Evolutionary conservation across 116 monocot genomes (phyloP).

Genomic region (Cymodocea nodosa): DNA sequence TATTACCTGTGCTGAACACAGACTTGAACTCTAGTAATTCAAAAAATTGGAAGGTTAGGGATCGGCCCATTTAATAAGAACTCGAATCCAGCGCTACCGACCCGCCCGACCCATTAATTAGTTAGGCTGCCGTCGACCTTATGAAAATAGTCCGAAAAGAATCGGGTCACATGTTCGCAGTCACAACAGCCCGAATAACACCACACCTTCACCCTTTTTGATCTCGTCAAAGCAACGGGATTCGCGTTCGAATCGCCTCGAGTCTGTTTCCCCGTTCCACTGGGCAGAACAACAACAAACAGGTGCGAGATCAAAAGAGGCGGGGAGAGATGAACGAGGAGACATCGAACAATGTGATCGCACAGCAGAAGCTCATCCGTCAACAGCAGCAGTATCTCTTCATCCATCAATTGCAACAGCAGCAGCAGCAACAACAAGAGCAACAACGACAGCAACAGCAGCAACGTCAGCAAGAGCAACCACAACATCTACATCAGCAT

Average conservation of each 20-base stretch:
- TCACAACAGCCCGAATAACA: too few species aligned
- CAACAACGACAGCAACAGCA: constrained; percentile 9
- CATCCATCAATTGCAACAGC: constrained; percentile 7
- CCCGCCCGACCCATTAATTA: too few species aligned
- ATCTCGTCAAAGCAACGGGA: too few species aligned
- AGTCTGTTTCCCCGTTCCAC: not conserved
- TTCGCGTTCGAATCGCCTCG: not conserved
- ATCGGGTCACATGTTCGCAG: too few species aligned
- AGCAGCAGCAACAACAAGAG: constrained; percentile 5
- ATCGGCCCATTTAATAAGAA: too few species aligned
- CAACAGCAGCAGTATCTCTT: constrained; percentile 14
- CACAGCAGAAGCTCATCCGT: constrained; percentile 13
- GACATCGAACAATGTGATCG: constrained; percentile 11
- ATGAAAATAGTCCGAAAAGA: too few species aligned
- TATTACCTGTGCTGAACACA: too few species aligned
- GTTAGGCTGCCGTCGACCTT: too few species aligned
- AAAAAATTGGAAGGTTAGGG: too few species aligned
- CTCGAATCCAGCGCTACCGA: too few species aligned
- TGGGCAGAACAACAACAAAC: not conserved
- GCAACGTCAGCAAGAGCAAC: constrained; percentile 21
- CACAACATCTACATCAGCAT: constrained; percentile 12
- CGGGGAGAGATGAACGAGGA: constrained; percentile 13
- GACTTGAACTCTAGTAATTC: too few species aligned
- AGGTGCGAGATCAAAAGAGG: not conserved
- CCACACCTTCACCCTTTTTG: too few species aligned